These are phyloP conservation scores for Nicotiana obtusifolia DNA, from an alignment of 257 asterid genomes.

Conservation along the genomic window DNA sequence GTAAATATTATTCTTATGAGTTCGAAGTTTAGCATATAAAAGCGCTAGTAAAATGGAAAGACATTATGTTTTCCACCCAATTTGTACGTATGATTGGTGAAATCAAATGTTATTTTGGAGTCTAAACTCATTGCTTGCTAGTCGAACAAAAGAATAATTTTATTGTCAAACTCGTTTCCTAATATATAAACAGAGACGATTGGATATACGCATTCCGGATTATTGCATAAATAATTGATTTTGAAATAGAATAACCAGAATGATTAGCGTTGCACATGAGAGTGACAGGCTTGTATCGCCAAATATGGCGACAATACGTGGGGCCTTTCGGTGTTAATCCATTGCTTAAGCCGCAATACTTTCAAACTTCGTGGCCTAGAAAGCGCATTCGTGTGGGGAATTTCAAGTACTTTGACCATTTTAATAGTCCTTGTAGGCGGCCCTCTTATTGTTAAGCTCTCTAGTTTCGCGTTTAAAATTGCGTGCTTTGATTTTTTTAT, in stretches of 20 bases:
- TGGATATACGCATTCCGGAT: background rate
- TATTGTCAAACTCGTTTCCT: background rate
- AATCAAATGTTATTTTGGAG: background rate
- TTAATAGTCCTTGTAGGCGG: background rate
- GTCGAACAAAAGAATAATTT: background rate
- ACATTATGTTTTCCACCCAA: background rate
- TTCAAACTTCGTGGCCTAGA: background rate
- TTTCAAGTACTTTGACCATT: background rate
- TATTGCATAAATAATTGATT: background rate
- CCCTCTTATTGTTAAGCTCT: background rate
- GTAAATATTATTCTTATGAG: background rate
- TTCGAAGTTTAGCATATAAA: background rate
- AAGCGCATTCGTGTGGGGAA: background rate
- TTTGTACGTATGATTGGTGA: background rate
- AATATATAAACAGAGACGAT: background rate
- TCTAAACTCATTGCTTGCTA: background rate
- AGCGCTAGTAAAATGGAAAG: background rate
- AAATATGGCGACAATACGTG: background rate
- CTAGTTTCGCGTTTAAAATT: background rate
- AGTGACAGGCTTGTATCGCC: background rate
- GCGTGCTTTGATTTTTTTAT: background rate
- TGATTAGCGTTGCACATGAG: background rate
- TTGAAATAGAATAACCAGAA: background rate
- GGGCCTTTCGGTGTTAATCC: constrained; percentile 8
- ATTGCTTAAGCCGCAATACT: background rate